Evolutionary conservation across 2,329 filamentous ascomycete genomes (phyloP).

Genomic region (Fusarium brachygibbosum): DNA sequence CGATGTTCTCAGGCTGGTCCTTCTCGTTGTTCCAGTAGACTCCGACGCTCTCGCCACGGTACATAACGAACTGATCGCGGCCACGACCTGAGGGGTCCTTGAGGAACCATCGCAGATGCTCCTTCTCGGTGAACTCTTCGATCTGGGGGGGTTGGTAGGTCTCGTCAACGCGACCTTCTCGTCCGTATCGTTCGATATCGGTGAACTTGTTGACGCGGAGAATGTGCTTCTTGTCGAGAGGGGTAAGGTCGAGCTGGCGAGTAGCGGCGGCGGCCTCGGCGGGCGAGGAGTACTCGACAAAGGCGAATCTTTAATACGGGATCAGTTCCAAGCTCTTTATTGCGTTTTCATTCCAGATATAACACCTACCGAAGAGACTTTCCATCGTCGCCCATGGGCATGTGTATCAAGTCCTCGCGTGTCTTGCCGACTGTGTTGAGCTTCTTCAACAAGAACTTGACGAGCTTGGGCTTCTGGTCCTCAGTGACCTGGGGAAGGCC

Average conservation of each 20-base stretch:
- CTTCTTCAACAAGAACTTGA: slow-evolving; percentile 97
- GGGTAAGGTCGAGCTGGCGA: slow-evolving; percentile 85
- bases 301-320: slow-evolving; percentile 79
- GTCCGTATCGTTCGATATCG: slow-evolving; percentile 95
- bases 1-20: slow-evolving; percentile 86
- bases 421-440: slow-evolving; percentile 87
- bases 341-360: background rate
- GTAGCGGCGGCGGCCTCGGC: slow-evolving; percentile 91
- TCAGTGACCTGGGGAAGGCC: slow-evolving; percentile 90
- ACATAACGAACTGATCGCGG: slow-evolving; percentile 96
- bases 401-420: slow-evolving; percentile 88
- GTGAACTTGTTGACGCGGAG: slow-evolving; percentile 98
- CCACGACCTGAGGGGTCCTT: slow-evolving; percentile 83
- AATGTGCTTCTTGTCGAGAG: slow-evolving; percentile 97
- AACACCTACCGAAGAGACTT: slow-evolving; percentile 83
- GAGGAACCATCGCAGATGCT: slow-evolving; percentile 94
- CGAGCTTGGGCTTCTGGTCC: slow-evolving; percentile 91
- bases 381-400: slow-evolving; percentile 91
- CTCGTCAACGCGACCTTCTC: slow-evolving; percentile 93
- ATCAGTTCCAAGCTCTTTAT: slow-evolving; percentile 29
- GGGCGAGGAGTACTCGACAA: slow-evolving; percentile 94
- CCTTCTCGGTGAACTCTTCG: slow-evolving; percentile 88
- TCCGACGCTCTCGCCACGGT: slow-evolving; percentile 89
- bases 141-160: slow-evolving; percentile 87
- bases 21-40: slow-evolving; percentile 99